These are phyloP conservation scores for Trapa incisa DNA, from an alignment of 345 rosid species.

Conservation along the genomic window DNA sequence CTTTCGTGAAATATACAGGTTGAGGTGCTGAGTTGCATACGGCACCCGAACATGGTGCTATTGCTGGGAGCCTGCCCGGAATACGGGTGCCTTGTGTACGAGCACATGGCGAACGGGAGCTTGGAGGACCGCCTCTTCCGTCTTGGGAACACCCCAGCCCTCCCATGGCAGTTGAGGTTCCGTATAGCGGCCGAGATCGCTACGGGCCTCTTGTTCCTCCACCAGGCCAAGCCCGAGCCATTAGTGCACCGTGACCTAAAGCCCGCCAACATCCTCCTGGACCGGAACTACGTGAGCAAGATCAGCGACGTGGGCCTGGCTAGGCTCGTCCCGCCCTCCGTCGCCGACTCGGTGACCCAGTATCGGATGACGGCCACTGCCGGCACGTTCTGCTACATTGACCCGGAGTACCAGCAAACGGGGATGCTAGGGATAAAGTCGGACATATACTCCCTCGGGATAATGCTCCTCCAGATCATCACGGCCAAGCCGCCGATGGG, in stretches of 20 bases:
- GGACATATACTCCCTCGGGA: constrained; percentile 71
- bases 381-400: constrained; percentile 88
- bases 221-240: constrained; percentile 89
- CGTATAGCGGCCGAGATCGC: constrained; percentile 71
- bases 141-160: constrained; percentile 34
- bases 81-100: constrained; percentile 78
- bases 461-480: constrained; percentile 68
- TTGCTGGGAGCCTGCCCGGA: constrained; percentile 89
- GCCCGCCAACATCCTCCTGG: constrained; percentile 80
- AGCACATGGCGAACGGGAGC: constrained; percentile 87
- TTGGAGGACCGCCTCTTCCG: constrained; percentile 65
- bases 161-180: constrained; percentile 72
- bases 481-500: constrained; percentile 93
- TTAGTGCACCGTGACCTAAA: constrained; percentile 87
- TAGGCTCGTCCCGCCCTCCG: constrained; percentile 84
- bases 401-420: constrained; percentile 90
- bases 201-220: constrained; percentile 77
- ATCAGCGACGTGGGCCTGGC: constrained; percentile 88
- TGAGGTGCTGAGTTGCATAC: constrained; percentile 64
- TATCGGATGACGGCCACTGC: constrained; percentile 85
- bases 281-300: constrained; percentile 75
- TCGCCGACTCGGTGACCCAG: constrained; percentile 52
- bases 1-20: constrained; percentile 20
- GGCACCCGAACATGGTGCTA: constrained; percentile 95
- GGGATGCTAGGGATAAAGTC: constrained; percentile 83